Evolutionary conservation across 108 stramenopile genomes (phyloP).

Genomic region (Nitzschia sp.): DNA sequence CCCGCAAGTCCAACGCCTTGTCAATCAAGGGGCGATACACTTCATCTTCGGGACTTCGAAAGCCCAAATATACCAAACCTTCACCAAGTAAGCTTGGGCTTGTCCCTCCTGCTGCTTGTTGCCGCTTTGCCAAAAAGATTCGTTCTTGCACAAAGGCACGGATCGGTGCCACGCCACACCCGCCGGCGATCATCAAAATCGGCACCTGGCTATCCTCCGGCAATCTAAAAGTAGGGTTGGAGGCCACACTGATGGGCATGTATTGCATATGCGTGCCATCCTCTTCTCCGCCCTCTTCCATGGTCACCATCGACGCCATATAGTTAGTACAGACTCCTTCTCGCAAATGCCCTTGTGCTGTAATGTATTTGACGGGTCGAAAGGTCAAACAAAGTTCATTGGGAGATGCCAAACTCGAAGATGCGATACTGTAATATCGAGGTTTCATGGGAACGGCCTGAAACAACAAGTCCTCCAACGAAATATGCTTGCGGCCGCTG

Average conservation of each 20-base stretch:
- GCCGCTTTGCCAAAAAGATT: slow-evolving; percentile 16
- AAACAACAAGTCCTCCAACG: slow-evolving; percentile 65
- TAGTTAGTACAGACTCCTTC: slow-evolving; percentile 62
- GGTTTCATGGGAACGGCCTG: slow-evolving; percentile 57
- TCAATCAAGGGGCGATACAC: slow-evolving; percentile 51
- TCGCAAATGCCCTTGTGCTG: slow-evolving; percentile 39
- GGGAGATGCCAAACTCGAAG: slow-evolving; percentile 39
- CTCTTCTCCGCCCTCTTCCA: neutral
- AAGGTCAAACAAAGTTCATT: slow-evolving; percentile 46
- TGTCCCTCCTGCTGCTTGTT: slow-evolving; percentile 7
- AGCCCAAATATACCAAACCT: slow-evolving; percentile 59
- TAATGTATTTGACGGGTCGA: slow-evolving; percentile 58
- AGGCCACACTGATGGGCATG: slow-evolving; percentile 33
- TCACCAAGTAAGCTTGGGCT: slow-evolving; percentile 28
- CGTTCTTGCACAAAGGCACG: slow-evolving; percentile 69
- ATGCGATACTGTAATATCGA: slow-evolving; percentile 75
- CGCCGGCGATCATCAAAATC: slow-evolving; percentile 67
- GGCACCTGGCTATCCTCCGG: slow-evolving; percentile 50
- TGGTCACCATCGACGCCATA: slow-evolving; percentile 41
- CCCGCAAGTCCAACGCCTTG: slow-evolving; percentile 37
- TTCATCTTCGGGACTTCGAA: slow-evolving; percentile 59
- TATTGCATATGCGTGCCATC: slow-evolving; percentile 4
- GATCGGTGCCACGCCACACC: slow-evolving; percentile 75
- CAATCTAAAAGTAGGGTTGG: slow-evolving; percentile 69
- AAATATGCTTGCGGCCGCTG: neutral